phyloP scores from a whole-genome alignment of 305 asterid genomes.

The Solanum hybrid region DNA sequence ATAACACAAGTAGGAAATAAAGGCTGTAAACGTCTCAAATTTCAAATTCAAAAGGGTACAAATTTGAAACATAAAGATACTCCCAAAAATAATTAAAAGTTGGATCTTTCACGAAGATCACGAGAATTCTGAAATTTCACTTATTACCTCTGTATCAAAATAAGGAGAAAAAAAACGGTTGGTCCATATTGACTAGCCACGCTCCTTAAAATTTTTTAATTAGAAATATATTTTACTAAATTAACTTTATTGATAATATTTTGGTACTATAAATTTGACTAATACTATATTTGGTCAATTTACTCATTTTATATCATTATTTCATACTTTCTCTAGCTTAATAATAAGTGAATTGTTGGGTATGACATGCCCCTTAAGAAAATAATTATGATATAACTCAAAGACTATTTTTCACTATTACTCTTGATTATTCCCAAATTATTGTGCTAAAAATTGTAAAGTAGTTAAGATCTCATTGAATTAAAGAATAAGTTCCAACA shows the following conservation, averaged over 20 bases:
- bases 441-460: neutral
- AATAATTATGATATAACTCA: neutral
- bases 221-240: neutral
- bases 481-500: neutral
- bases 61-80: neutral
- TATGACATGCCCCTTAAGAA: neutral
- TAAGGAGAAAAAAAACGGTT: neutral
- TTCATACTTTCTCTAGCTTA: neutral
- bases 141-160: neutral
- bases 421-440: neutral
- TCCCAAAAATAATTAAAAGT: neutral
- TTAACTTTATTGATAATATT: neutral
- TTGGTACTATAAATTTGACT: neutral
- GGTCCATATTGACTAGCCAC: neutral
- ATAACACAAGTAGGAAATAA: neutral
- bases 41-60: neutral
- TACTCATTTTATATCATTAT: neutral
- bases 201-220: fast-evolving
- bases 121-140: neutral
- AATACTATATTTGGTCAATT: neutral
- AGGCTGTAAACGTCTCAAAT: neutral
- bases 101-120: neutral
- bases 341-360: neutral
- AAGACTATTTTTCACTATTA: neutral
- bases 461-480: neutral